Evolutionary conservation across 495 filamentous ascomycete genomes (phyloP).

Genomic region (Lasiosphaeria hispida): DNA sequence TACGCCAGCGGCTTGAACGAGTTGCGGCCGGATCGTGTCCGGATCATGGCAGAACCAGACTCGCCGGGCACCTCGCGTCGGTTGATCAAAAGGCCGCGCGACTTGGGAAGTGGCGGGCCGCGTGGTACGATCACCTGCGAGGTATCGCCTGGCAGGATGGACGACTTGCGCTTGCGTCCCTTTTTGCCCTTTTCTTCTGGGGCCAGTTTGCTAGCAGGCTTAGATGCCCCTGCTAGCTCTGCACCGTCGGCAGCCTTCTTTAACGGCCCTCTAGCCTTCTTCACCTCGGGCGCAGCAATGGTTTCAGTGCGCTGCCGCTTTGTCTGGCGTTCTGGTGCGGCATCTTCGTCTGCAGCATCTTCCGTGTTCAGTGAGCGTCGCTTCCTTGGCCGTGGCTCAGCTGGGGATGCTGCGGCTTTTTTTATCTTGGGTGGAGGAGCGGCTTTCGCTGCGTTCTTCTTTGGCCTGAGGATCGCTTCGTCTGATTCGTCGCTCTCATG

Average conservation of each 20-base stretch:
- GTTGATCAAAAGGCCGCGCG: constrained; percentile 65
- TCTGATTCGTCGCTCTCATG: constrained; percentile 11
- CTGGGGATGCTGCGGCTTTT: neutral
- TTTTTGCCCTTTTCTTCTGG: constrained; percentile 22
- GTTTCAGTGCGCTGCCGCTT: constrained; percentile 26
- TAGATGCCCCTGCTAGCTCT: neutral
- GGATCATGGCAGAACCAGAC: constrained; percentile 47
- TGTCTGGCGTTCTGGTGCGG: constrained; percentile 15
- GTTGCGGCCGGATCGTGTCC: constrained; percentile 53
- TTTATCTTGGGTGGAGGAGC: constrained; percentile 20
- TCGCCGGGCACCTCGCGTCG: constrained; percentile 60
- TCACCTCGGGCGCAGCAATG: neutral
- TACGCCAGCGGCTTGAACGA: constrained; percentile 74
- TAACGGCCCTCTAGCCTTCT: neutral
- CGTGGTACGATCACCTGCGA: constrained; percentile 40
- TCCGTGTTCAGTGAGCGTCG: constrained; percentile 20
- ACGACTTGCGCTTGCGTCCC: constrained; percentile 42
- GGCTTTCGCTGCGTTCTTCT: constrained; percentile 8
- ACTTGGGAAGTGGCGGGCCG: constrained; percentile 52
- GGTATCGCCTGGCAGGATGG: constrained; percentile 36
- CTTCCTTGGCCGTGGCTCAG: constrained; percentile 18
- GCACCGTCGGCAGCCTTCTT: neutral
- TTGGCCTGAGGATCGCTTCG: neutral
- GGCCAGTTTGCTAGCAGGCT: constrained; percentile 13
- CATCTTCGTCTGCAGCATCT: constrained; percentile 15